Conservation (phyloP, 768 basidiomycete genomes). For the Infundibulicybe gibba region DNA sequence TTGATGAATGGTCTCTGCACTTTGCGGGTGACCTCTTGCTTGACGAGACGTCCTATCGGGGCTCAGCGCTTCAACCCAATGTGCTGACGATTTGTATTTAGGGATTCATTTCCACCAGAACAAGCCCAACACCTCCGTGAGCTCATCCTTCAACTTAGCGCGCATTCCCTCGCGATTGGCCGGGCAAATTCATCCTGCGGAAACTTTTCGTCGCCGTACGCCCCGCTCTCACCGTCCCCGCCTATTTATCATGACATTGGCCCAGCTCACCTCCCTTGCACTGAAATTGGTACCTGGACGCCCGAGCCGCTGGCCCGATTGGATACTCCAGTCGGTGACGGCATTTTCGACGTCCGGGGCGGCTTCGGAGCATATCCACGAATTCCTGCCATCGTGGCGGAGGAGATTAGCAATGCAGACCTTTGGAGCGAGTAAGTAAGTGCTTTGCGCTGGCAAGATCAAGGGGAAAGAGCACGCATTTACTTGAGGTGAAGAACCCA, state of each 20-base stretch:
- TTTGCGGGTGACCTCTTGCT: not conserved
- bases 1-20: no score
- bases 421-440: constrained; percentile 71
- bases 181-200: constrained; percentile 72
- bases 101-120: constrained; percentile 73
- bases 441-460: no score
- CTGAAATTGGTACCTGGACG: constrained; percentile 61
- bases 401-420: constrained; percentile 77
- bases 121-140: constrained; percentile 57
- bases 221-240: constrained; percentile 6
- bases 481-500: constrained; percentile 38
- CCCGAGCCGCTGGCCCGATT: constrained; percentile 68
- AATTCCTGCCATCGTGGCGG: constrained; percentile 81
- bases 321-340: constrained; percentile 65
- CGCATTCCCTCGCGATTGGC: constrained; percentile 55
- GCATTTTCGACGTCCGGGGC: constrained; percentile 60
- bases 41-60: no score
- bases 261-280: constrained; percentile 66
- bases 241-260: constrained; percentile 1
- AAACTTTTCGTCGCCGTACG: constrained; percentile 87
- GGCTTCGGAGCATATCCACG: constrained; percentile 56
- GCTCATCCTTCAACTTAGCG: constrained; percentile 67
- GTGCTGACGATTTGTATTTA: constrained; percentile 19
- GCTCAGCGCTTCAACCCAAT: not conserved
- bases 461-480: no score